phyloP scores from a whole-genome alignment of 164 flowering plant genomes.

The Akebia trifoliata region DNA sequence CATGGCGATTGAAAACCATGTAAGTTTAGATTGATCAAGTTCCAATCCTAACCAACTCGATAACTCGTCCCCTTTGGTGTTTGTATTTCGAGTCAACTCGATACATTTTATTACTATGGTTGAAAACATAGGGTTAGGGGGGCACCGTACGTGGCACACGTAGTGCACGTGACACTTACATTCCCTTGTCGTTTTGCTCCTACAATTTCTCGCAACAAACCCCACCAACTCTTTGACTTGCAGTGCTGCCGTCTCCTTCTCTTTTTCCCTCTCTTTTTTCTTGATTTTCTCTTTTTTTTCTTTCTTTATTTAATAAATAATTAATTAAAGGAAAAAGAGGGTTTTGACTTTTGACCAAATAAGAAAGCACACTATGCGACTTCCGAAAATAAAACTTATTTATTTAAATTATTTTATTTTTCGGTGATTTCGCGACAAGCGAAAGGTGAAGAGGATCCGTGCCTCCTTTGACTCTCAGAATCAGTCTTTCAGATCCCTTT shows the following conservation, averaged over 20 bases:
- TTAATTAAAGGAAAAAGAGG: not conserved
- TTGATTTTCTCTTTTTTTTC: not conserved
- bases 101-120: too few species aligned
- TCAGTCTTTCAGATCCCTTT: not conserved
- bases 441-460: conserved; percentile 1
- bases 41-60: too few species aligned
- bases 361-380: conserved; percentile 2
- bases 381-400: not conserved
- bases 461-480: conserved; percentile 16
- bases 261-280: not conserved
- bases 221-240: conserved; percentile 38
- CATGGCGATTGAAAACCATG: too few species aligned
- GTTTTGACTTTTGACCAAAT: too few species aligned
- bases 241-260: conserved; percentile 10
- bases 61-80: too few species aligned
- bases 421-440: not conserved
- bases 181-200: conserved; percentile 22
- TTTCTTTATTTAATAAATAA: conserved; percentile 5
- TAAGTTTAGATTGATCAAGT: too few species aligned
- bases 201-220: conserved; percentile 17
- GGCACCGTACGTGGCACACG: too few species aligned
- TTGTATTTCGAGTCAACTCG: too few species aligned
- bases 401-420: not conserved
- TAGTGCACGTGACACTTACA: conserved; percentile 19
- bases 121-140: not conserved